Conservation (phyloP, 2,329 filamentous ascomycete genomes). For the Mycocentrospora acerina region DNA sequence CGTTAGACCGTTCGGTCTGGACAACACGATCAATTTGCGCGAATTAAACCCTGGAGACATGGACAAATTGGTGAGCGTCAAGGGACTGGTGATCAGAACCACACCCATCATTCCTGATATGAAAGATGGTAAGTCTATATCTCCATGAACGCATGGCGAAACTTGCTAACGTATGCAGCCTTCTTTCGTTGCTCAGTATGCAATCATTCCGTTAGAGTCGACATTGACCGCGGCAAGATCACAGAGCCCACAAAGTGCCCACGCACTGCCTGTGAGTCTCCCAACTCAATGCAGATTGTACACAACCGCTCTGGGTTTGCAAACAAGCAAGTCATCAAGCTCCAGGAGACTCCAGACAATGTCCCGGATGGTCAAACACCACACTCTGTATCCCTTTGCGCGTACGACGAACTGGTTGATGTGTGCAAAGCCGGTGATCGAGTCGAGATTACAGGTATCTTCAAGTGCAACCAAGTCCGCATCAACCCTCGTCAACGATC, state of each 20-base stretch:
- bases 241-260: constrained; percentile 90
- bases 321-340: constrained; percentile 98
- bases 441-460: constrained; percentile 93
- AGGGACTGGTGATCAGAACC: constrained; percentile 91
- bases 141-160: not conserved
- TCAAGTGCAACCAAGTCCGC: constrained; percentile 89
- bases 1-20: constrained; percentile 85
- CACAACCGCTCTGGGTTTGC: constrained; percentile 95
- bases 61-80: constrained; percentile 93
- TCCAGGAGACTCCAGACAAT: constrained; percentile 94
- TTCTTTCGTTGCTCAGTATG: constrained; percentile 96
- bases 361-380: constrained; percentile 96
- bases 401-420: constrained; percentile 96
- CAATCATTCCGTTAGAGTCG: constrained; percentile 85
- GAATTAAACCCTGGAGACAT: constrained; percentile 96
- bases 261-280: constrained; percentile 74
- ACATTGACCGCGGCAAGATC: constrained; percentile 94
- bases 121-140: constrained; percentile 67
- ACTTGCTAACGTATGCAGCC: constrained; percentile 51
- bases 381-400: constrained; percentile 93
- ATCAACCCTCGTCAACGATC: constrained; percentile 91
- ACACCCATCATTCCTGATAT: constrained; percentile 98
- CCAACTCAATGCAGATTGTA: constrained; percentile 97
- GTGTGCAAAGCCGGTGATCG: constrained; percentile 97
- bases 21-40: constrained; percentile 84